These are phyloP conservation scores for Microbotryomycetes sp. DNA, from an alignment of 1,284 basidiomycete species.

Conservation along the genomic window DNA sequence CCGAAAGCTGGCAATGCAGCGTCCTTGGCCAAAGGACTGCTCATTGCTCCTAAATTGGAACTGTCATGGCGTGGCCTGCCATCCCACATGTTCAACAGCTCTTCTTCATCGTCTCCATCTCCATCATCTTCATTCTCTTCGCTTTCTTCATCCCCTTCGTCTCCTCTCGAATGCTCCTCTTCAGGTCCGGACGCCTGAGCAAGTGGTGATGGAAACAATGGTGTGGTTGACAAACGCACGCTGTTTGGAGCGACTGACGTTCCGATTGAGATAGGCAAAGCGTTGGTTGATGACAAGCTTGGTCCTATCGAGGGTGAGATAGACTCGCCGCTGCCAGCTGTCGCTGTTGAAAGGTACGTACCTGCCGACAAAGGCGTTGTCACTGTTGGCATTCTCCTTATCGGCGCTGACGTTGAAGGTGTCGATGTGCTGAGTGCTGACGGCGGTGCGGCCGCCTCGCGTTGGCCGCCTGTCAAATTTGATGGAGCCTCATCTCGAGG, in stretches of 20 bases:
- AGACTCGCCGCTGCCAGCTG: neutral
- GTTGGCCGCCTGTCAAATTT: neutral
- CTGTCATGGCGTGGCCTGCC: neutral
- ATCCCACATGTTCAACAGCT: constrained; percentile 2
- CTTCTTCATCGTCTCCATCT: constrained; percentile 20
- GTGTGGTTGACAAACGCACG: constrained; percentile 26
- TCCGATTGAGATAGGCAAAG: constrained; percentile 23
- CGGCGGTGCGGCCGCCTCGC: neutral
- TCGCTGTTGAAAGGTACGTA: neutral
- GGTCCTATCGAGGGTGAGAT: neutral
- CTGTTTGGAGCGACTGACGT: constrained; percentile 15
- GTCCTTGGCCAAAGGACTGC: neutral
- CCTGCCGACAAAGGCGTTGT: neutral
- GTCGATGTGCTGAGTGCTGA: neutral
- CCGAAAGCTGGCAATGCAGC: constrained; percentile 15
- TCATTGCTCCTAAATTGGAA: neutral
- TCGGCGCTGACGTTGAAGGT: neutral
- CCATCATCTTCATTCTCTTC: constrained; percentile 3
- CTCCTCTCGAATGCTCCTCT: constrained; percentile 22
- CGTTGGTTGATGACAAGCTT: constrained; percentile 4
- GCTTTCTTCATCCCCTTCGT: constrained; percentile 21
- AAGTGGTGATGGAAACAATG: constrained; percentile 28
- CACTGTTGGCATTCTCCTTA: neutral
- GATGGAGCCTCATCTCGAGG: neutral
- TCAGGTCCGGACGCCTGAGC: constrained; percentile 27